Conservation (phyloP, 2,329 filamentous ascomycete species). For the Penicillium sp. region DNA sequence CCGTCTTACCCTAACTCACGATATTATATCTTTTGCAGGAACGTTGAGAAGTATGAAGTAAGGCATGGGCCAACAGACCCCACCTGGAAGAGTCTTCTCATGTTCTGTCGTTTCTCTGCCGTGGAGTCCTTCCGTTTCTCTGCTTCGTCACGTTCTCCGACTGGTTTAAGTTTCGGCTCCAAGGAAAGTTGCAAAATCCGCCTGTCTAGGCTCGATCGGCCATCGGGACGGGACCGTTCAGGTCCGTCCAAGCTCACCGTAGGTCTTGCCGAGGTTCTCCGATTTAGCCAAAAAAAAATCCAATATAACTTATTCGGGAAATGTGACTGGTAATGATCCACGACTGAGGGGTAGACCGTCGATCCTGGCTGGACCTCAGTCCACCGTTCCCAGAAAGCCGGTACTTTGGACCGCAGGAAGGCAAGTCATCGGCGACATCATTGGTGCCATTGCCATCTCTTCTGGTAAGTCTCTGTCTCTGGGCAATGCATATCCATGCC, state of each 20-base stretch:
- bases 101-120: neutral
- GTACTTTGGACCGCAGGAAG: conserved; percentile 4
- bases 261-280: neutral
- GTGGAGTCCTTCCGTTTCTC: neutral
- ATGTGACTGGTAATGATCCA: neutral
- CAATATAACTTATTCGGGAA: neutral
- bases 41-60: neutral
- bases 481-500: conserved; percentile 8
- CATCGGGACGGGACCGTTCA: neutral
- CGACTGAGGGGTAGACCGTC: neutral
- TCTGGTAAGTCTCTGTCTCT: neutral
- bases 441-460: neutral
- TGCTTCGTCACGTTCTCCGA: no score
- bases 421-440: conserved; percentile 1
- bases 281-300: neutral
- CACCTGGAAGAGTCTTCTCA: no score
- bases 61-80: neutral
- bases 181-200: no score
- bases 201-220: neutral
- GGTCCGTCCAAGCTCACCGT: neutral
- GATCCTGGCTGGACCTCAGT: conserved; percentile 7
- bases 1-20: neutral
- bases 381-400: conserved; percentile 2
- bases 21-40: no score
- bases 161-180: neutral